These are phyloP conservation scores for Marasmius fiardii DNA, from an alignment of 1,284 basidiomycete genomes.

Conservation along the genomic window DNA sequence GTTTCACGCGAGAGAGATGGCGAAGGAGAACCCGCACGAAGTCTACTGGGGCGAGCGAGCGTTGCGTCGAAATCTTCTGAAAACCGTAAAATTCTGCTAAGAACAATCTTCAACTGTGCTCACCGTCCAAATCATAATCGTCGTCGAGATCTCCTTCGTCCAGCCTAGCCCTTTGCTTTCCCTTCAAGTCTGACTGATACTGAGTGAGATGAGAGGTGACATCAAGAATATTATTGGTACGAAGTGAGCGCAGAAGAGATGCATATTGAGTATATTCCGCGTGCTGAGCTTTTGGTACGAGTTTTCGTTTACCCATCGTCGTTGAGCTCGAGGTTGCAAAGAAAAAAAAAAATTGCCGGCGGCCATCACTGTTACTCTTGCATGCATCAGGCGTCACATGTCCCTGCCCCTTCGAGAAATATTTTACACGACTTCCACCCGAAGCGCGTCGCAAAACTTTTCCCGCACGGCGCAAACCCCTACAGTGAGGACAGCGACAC, in stretches of 20 bases:
- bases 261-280: slow-evolving; percentile 62
- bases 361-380: no score
- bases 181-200: slow-evolving; percentile 8
- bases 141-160: slow-evolving; percentile 11
- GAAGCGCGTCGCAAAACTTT: no score
- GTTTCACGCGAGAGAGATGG: slow-evolving; percentile 5
- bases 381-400: no score
- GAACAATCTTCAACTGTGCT: not conserved
- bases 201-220: slow-evolving; percentile 43
- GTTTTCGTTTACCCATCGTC: slow-evolving; percentile 30
- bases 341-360: no score
- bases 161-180: slow-evolving; percentile 4
- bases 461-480: no score
- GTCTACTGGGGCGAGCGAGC: not conserved
- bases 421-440: no score
- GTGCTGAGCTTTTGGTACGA: slow-evolving; percentile 48
- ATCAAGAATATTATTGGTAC: slow-evolving; percentile 51
- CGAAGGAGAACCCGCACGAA: slow-evolving; percentile 9
- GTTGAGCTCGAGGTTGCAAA: no score
- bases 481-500: no score
- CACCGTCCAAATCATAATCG: slow-evolving; percentile 9
- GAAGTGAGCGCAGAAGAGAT: slow-evolving; percentile 55
- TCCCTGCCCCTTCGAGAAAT: no score
- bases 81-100: not conserved
- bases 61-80: no score